Conservation (phyloP, 2,329 filamentous ascomycete genomes). For the Biscogniauxia marginata region DNA sequence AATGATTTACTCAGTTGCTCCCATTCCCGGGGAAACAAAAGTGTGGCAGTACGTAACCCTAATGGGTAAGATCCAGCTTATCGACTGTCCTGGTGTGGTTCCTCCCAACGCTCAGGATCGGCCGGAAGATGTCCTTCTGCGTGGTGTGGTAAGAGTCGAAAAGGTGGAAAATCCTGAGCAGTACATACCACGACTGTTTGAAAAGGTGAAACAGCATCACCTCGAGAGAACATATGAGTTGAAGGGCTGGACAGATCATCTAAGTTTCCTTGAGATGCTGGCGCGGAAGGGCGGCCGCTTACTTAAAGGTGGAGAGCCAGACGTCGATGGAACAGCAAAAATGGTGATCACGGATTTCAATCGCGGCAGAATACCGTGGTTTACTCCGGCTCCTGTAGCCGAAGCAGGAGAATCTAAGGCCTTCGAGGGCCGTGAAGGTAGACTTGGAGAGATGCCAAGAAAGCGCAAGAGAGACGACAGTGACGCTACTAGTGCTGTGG, state of each 20-base stretch:
- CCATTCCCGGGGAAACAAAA: slow-evolving; percentile 95
- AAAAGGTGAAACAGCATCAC: slow-evolving; percentile 79
- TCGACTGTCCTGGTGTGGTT: slow-evolving; percentile 95
- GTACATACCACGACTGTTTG: slow-evolving; percentile 82
- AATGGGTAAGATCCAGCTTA: slow-evolving; percentile 90
- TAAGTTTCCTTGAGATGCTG: slow-evolving; percentile 82
- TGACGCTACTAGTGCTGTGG: slow-evolving; percentile 37
- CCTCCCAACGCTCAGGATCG: slow-evolving; percentile 83
- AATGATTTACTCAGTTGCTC: too few species aligned
- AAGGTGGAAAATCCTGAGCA: slow-evolving; percentile 96
- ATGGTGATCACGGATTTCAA: slow-evolving; percentile 97
- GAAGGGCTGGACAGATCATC: slow-evolving; percentile 71
- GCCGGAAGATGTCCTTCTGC: slow-evolving; percentile 81
- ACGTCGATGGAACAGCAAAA: slow-evolving; percentile 91
- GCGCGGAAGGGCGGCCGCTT: slow-evolving; percentile 85
- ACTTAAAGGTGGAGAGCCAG: slow-evolving; percentile 89
- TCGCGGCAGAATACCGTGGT: slow-evolving; percentile 95
- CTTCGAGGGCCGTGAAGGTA: slow-evolving; percentile 71
- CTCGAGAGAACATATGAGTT: slow-evolving; percentile 92
- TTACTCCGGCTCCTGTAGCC: slow-evolving; percentile 70
- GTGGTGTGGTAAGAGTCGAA: slow-evolving; percentile 90
- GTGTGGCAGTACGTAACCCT: slow-evolving; percentile 97
- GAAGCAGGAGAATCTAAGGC: slow-evolving; percentile 51
- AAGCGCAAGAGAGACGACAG: slow-evolving; percentile 68
- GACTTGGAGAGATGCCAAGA: slow-evolving; percentile 81